Conservation (phyloP, 495 filamentous ascomycete genomes). For the Coniosporium apollinis region DNA sequence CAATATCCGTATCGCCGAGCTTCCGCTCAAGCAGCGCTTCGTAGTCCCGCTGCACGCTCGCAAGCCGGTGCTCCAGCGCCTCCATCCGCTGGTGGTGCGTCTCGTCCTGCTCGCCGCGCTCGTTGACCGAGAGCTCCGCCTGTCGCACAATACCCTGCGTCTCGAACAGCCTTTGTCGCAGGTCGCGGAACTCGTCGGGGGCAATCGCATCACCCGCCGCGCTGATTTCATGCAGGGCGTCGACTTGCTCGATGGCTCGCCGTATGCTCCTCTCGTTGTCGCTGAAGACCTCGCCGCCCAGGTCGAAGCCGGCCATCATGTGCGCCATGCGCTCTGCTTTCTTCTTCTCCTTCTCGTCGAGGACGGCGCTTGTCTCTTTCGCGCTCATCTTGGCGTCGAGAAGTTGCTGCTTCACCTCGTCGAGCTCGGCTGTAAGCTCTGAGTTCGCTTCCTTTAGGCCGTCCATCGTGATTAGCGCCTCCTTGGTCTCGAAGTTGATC, state of each 20-base stretch:
- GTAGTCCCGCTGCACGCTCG: constrained; percentile 60
- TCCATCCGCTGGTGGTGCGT: constrained; percentile 46
- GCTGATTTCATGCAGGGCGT: constrained; percentile 59
- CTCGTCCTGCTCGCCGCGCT: constrained; percentile 42
- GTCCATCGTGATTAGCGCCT: constrained; percentile 94
- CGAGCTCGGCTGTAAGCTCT: constrained; percentile 77
- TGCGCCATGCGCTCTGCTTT: constrained; percentile 98
- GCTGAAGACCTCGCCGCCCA: constrained; percentile 77
- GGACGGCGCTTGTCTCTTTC: constrained; percentile 70
- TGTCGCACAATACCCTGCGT: constrained; percentile 86
- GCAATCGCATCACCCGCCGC: constrained; percentile 60
- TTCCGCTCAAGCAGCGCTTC: constrained; percentile 67
- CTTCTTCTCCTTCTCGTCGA: constrained; percentile 95
- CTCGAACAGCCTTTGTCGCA: constrained; percentile 65
- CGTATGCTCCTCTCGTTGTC: constrained; percentile 76
- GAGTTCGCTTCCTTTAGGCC: constrained; percentile 87
- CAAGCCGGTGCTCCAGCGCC: constrained; percentile 58
- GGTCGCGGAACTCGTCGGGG: constrained; percentile 59
- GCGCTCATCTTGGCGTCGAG: constrained; percentile 90
- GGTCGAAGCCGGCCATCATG: constrained; percentile 98
- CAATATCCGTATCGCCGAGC: constrained; percentile 57
- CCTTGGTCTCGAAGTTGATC: constrained; percentile 87
- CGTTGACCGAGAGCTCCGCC: constrained; percentile 66
- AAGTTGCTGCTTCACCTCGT: constrained; percentile 93
- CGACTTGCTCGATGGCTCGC: constrained; percentile 63